These are phyloP conservation scores for Backusella parvicylindrica DNA, from an alignment of 192 early-diverging fungal genomes.

Conservation along the genomic window DNA sequence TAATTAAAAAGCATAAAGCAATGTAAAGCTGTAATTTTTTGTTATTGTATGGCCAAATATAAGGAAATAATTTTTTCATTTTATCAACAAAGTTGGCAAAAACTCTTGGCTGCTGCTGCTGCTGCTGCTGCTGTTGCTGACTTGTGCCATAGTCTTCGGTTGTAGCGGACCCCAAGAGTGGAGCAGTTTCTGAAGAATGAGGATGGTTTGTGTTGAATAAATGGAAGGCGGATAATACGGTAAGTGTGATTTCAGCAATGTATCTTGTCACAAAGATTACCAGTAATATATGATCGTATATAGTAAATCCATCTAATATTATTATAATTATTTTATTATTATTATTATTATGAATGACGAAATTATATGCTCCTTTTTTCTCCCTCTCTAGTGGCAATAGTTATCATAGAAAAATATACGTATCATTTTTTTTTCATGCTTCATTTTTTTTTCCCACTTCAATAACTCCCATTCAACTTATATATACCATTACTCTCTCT, in stretches of 20 bases:
- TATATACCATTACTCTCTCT: not conserved
- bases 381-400: not conserved
- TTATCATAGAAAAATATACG: not conserved
- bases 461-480: not conserved
- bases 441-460: not conserved
- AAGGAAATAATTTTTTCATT: conserved; percentile 70
- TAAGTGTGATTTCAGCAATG: conserved; percentile 28
- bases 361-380: not conserved
- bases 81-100: conserved; percentile 49
- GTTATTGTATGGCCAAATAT: conserved; percentile 76
- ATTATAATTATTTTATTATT: not conserved
- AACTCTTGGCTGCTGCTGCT: conserved; percentile 27
- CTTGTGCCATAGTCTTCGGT: conserved; percentile 15
- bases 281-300: conserved; percentile 39
- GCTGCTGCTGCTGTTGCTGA: conserved; percentile 23
- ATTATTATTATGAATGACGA: not conserved
- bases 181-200: not conserved
- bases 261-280: conserved; percentile 47
- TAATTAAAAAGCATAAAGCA: conserved; percentile 60
- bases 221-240: conserved; percentile 35
- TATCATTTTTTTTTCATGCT: not conserved
- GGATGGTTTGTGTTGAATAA: conserved; percentile 23
- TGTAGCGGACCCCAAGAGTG: conserved; percentile 22
- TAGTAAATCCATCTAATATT: conserved; percentile 7
- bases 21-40: conserved; percentile 63